Percentiles rank a stretch among this genome's conserved stretches.
phyloP scores from a whole-genome alignment of 2,329 filamentous ascomycete genomes.

The Dactylellina sp. region DNA sequence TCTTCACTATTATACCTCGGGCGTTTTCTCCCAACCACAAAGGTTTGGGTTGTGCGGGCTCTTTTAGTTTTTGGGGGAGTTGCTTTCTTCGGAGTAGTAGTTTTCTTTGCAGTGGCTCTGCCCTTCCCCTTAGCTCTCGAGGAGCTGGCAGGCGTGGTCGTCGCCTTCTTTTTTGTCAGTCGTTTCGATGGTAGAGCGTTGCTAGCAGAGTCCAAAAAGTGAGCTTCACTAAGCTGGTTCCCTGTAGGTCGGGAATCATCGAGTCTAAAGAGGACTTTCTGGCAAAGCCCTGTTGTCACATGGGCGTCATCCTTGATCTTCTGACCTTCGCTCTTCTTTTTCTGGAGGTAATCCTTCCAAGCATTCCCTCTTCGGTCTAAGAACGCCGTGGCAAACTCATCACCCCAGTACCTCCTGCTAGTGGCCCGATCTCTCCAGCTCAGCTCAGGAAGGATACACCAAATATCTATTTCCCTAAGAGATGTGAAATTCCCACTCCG shows the following conservation, averaged over 20 bases:
- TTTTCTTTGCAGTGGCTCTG: conserved; percentile 17
- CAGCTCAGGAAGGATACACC: conserved; percentile 52
- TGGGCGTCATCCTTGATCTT: conserved; percentile 25
- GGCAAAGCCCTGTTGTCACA: conserved; percentile 27
- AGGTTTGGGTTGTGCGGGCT: conserved; percentile 15
- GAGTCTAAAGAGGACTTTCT: conserved; percentile 44
- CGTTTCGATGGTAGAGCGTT: conserved; percentile 11
- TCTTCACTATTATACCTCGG: conserved; percentile 45
- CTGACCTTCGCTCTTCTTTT: conserved; percentile 42
- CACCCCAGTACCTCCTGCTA: conserved; percentile 43
- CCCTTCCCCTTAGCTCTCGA: conserved; percentile 30
- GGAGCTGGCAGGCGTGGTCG: neutral
- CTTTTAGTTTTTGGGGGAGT: conserved; percentile 25
- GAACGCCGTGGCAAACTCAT: conserved; percentile 51
- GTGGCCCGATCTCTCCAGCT: conserved; percentile 47
- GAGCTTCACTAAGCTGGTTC: conserved; percentile 45
- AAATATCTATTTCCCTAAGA: conserved; percentile 46
- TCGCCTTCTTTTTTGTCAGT: conserved; percentile 10
- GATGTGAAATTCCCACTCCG: conserved; percentile 35
- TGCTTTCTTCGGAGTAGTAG: conserved; percentile 7
- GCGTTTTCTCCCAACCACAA: conserved; percentile 40
- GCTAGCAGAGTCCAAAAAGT: conserved; percentile 36
- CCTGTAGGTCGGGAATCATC: conserved; percentile 51
- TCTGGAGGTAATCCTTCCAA: conserved; percentile 41
- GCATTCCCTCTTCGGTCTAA: conserved; percentile 38